Base-by-base conservation (phyloP, 139 green algal species). In the Ulvella scutata region DNA sequence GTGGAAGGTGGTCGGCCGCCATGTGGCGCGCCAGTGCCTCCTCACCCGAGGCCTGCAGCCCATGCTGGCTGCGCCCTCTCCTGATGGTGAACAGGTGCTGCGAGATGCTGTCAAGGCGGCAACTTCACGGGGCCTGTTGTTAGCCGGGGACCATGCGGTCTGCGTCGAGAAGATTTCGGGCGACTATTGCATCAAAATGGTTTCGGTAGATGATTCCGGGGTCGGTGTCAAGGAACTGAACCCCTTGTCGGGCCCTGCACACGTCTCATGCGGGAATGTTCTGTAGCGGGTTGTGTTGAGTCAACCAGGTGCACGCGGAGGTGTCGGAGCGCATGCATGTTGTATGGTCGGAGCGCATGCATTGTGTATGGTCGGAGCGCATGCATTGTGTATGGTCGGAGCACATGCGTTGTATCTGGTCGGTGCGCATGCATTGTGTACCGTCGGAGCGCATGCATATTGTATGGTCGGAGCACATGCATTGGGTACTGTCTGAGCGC, bases 31-130 rank as follows among this genome's bases (percentile, higher is more conserved):
- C 4, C 91, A 96, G 80, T 90, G 87, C 75, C 82, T 92, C 28
- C 75, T 97, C 37, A 82, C 79, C 36, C 86, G 87, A 26, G 90
- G 89, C 73, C 82, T 97, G 35, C 79, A 94, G 76, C 92, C 92
- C 34, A 86, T 96, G 76, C 85, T 97, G 43, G 92, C 92, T 0
- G 84, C 90, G 3, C 90, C 90, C 21, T 85, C 82, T 20, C 84
- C 88, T 23, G 81, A 75, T 17, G 87, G 85, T 72, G 81, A 83
- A 62, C 21, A 13, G 38, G 75, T 92, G 73, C 78, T 93, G 43
- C 79, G 91, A 74, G 89, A 96, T 75, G 87, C 88, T 3, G 76
- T 94, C 23, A 13, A 72, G 28, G 85, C 89, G 78, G 86, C 85
- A 26, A 67, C 51, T n/a, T 67, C 51, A 26, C 51, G 51, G n/a